Conservation (phyloP, 257 asterid species). For the Ophiorrhiza pumila region DNA sequence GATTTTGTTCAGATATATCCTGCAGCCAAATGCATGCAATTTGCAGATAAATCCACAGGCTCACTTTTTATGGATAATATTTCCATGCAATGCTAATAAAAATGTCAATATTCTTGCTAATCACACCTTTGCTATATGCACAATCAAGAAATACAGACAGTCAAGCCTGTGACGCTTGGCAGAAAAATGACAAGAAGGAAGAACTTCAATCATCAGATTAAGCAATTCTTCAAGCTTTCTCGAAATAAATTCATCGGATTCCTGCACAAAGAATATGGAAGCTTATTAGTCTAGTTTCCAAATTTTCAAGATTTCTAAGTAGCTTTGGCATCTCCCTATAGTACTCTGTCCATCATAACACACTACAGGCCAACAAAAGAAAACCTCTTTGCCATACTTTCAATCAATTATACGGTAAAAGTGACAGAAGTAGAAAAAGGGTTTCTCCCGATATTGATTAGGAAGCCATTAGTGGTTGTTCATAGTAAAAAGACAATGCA, state of each 20-base stretch:
- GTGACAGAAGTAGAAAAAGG: neutral
- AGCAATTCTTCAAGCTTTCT: constrained; percentile 62
- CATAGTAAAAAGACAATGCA: neutral
- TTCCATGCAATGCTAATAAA: neutral
- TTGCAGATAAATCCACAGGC: constrained; percentile 11
- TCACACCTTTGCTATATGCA: constrained; percentile 83
- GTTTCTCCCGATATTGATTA: neutral
- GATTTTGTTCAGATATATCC: constrained; percentile 59
- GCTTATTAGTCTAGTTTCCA: constrained; percentile 17
- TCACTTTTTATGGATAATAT: neutral
- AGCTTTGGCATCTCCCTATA: neutral
- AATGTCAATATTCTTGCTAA: constrained; percentile 6
- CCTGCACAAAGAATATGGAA: constrained; percentile 37
- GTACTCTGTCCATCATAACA: neutral
- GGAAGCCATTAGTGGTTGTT: neutral
- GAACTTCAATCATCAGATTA: constrained; percentile 71
- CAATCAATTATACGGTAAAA: neutral
- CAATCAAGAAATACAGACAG: constrained; percentile 72
- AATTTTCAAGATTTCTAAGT: neutral
- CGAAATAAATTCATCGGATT: constrained; percentile 54
- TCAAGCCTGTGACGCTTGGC: constrained; percentile 93
- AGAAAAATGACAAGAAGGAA: constrained; percentile 84
- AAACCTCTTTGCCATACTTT: neutral
- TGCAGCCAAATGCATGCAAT: constrained; percentile 32
- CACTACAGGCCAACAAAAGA: neutral